phyloP scores from a whole-genome alignment of 106 monocot species.

The Dendrobium huoshanense region DNA sequence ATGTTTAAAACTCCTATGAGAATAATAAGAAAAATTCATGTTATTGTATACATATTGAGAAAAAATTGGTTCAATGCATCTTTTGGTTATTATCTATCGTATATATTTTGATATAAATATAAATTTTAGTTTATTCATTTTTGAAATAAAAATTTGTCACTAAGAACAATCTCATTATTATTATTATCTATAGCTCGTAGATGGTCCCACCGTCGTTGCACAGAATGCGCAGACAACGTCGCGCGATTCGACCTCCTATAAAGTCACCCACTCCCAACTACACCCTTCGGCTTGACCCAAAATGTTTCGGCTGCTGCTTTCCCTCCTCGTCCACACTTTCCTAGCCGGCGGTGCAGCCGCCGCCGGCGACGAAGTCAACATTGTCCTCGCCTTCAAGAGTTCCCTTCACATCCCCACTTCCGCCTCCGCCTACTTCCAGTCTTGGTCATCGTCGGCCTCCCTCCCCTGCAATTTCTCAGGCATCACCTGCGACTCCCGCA shows the following conservation, averaged over 20 bases:
- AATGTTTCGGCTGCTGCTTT: slow-evolving; percentile 11
- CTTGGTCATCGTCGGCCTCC: slow-evolving; percentile 18
- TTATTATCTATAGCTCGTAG: neutral
- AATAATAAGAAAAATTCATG: too few relatives aligned
- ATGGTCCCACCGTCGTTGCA: neutral
- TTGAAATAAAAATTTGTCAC: too few relatives aligned
- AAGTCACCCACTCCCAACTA: neutral
- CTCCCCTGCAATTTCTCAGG: slow-evolving; percentile 44
- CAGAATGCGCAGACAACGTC: neutral
- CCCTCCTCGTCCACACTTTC: slow-evolving; percentile 20
- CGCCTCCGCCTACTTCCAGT: slow-evolving; percentile 10
- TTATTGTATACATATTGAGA: too few relatives aligned
- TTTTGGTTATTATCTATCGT: too few relatives aligned
- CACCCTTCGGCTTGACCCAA: slow-evolving; percentile 1
- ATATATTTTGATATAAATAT: too few relatives aligned
- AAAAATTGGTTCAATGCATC: too few relatives aligned
- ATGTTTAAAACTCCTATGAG: too few relatives aligned
- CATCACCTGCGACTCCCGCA: slow-evolving; percentile 23
- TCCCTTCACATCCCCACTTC: slow-evolving; percentile 20
- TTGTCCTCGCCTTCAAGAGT: slow-evolving; percentile 26
- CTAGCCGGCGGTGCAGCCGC: slow-evolving; percentile 3
- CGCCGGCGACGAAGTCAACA: slow-evolving; percentile 21
- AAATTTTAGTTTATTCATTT: too few relatives aligned
- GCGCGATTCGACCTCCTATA: neutral
- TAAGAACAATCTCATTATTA: too few relatives aligned